A percentile compares a stretch with the other conserved stretches of the same genome.
These are phyloP conservation scores for Monascus purpureus DNA, from an alignment of 495 filamentous ascomycete genomes.

Conservation along the genomic window DNA sequence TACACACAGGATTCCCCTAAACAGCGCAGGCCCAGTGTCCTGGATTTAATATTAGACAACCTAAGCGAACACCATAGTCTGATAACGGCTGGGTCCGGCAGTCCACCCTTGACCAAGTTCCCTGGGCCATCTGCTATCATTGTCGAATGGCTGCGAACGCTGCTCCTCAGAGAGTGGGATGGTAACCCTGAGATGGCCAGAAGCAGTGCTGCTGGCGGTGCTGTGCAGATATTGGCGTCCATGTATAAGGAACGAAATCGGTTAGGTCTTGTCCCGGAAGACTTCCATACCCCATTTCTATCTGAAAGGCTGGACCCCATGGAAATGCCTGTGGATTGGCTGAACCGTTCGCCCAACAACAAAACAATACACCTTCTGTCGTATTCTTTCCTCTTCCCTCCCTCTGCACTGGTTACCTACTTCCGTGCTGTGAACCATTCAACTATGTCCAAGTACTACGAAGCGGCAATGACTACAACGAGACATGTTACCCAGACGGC, in stretches of 20 bases:
- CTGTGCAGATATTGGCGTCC: constrained; percentile 58
- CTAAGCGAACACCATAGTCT: constrained; percentile 21
- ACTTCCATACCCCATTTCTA: constrained; percentile 64
- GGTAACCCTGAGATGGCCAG: constrained; percentile 53
- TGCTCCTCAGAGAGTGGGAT: constrained; percentile 67
- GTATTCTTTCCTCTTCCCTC: constrained; percentile 68
- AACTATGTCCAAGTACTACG: constrained; percentile 63
- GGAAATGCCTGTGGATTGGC: constrained; percentile 63
- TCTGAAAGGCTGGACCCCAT: constrained; percentile 64
- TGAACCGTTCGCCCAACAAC: constrained; percentile 35
- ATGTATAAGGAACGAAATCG: constrained; percentile 52
- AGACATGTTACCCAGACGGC: constrained; percentile 47
- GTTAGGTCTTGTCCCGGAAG: constrained; percentile 47
- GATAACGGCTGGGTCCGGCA: constrained; percentile 16
- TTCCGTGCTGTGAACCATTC: constrained; percentile 83
- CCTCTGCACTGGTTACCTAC: constrained; percentile 59
- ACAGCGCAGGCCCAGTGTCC: constrained; percentile 15
- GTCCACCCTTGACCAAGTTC: constrained; percentile 21
- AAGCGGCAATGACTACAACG: constrained; percentile 50
- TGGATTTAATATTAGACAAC: constrained; percentile 26
- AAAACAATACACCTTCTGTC: constrained; percentile 64
- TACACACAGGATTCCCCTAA: constrained; percentile 20
- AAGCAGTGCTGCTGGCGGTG: constrained; percentile 54
- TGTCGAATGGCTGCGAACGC: constrained; percentile 66
- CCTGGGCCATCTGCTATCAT: constrained; percentile 36